phyloP scores from a whole-genome alignment of 768 basidiomycete genomes.

The Erythrobasidium yunnanense region DNA sequence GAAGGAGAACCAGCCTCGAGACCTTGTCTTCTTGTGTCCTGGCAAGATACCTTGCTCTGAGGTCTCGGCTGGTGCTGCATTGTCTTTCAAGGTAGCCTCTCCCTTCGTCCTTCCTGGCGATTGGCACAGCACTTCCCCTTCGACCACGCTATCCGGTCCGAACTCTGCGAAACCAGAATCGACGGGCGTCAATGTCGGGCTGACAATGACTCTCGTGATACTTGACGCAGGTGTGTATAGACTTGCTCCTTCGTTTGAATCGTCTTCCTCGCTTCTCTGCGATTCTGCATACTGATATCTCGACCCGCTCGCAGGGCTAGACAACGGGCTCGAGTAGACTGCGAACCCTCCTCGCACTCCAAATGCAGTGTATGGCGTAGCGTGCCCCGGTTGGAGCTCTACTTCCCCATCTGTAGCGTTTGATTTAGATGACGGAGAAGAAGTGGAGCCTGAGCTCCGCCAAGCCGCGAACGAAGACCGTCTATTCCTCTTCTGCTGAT shows the following conservation, averaged over 20 bases:
- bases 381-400: constrained; percentile 18
- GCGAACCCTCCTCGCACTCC: constrained; percentile 15
- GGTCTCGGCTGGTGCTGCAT: neutral
- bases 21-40: constrained; percentile 8
- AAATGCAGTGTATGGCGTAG: constrained; percentile 12
- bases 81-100: neutral
- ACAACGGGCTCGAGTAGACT: too few species aligned
- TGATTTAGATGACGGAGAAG: neutral
- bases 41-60: neutral
- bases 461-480: constrained; percentile 19
- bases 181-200: neutral
- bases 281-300: neutral
- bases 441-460: neutral
- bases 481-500: neutral
- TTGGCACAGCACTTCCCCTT: neutral
- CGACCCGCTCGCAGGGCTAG: neutral
- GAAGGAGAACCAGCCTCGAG: constrained; percentile 22
- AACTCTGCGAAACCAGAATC: constrained; percentile 18
- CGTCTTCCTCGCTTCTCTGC: neutral
- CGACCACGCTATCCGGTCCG: constrained; percentile 8
- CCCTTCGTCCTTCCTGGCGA: neutral
- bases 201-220: neutral
- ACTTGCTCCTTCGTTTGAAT: neutral
- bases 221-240: neutral
- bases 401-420: constrained; percentile 3